Evolutionary conservation across 2,329 filamentous ascomycete genomes (phyloP).

Genomic region (Colletotrichum godetiae): DNA sequence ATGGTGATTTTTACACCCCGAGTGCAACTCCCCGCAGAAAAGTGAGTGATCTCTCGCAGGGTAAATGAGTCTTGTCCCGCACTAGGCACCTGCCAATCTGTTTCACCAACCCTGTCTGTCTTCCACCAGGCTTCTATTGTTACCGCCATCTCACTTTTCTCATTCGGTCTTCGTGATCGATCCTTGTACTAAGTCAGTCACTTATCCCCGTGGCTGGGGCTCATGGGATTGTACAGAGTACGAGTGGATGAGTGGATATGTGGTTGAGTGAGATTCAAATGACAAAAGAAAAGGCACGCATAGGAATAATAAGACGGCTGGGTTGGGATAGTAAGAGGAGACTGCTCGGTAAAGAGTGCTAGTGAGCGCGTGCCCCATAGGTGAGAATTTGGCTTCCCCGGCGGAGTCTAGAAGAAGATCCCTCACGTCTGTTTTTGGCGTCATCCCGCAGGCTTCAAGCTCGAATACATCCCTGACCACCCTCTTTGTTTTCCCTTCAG

Average conservation of each 20-base stretch:
- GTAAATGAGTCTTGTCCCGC: neutral
- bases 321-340: neutral
- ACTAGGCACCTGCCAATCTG: conserved; percentile 10
- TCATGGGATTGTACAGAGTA: neutral
- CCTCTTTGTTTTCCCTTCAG: neutral
- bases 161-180: neutral
- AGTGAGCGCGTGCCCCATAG: neutral
- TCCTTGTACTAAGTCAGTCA: neutral
- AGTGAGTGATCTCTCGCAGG: neutral
- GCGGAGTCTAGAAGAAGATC: neutral
- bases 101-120: neutral
- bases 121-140: neutral
- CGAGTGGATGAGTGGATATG: neutral
- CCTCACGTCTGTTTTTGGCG: conserved; percentile 15
- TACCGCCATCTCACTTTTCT: neutral
- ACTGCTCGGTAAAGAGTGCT: neutral
- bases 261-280: neutral
- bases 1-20: neutral
- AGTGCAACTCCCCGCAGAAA: neutral
- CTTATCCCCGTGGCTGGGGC: neutral
- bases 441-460: conserved; percentile 3
- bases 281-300: neutral
- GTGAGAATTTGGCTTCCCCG: neutral
- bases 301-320: neutral
- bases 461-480: neutral